Conservation (phyloP, 495 filamentous ascomycete genomes). For the Aspergillus bertholletiae region DNA sequence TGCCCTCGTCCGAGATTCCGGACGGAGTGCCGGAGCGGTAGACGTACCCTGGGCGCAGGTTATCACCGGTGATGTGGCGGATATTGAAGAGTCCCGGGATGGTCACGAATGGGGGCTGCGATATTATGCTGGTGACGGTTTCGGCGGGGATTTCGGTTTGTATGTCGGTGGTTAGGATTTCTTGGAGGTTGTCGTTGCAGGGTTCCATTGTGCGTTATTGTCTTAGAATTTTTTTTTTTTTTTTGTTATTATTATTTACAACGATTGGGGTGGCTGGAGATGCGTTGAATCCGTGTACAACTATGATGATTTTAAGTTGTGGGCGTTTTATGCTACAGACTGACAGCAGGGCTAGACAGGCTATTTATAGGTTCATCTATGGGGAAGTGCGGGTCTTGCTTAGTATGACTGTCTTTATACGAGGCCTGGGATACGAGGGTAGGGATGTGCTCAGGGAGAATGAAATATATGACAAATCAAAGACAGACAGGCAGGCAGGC, state of each 20-base stretch:
- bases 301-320: too few relatives aligned
- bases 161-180: slow-evolving; percentile 29
- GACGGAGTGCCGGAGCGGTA: slow-evolving; percentile 52
- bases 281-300: too few relatives aligned
- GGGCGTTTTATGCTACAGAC: too few relatives aligned
- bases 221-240: not conserved
- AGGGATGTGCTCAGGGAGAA: too few relatives aligned
- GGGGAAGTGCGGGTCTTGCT: not conserved
- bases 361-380: not conserved
- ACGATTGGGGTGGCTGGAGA: too few relatives aligned
- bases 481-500: too few relatives aligned
- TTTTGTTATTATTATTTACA: too few relatives aligned
- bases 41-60: slow-evolving; percentile 39
- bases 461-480: too few relatives aligned
- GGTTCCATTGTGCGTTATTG: not conserved
- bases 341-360: too few relatives aligned
- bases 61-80: slow-evolving; percentile 50
- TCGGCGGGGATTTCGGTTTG: slow-evolving; percentile 20
- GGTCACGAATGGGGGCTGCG: slow-evolving; percentile 49
- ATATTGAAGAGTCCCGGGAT: slow-evolving; percentile 50
- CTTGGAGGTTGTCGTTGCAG: slow-evolving; percentile 1
- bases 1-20: slow-evolving; percentile 47
- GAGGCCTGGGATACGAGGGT: too few relatives aligned
- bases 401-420: too few relatives aligned
- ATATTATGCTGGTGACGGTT: slow-evolving; percentile 24